Evolutionary conservation across 106 monocot genomes (phyloP).

Genomic region (Dendrobium nobile): DNA sequence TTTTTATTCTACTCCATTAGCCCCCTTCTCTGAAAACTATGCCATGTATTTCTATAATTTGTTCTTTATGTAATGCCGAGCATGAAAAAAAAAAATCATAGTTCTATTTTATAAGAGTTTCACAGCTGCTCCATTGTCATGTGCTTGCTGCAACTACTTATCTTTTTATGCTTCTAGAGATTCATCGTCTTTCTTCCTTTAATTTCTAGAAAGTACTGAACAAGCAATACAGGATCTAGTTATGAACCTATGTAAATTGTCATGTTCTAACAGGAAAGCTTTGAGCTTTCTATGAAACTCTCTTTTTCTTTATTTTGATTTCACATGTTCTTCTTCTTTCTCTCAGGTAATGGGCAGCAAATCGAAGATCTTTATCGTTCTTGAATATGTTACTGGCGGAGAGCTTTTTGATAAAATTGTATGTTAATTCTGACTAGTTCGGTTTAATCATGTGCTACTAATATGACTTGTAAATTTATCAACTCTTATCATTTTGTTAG

Average conservation of each 20-base stretch:
- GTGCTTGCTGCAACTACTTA: neutral
- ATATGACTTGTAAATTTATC: too few relatives aligned
- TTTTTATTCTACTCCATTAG: neutral
- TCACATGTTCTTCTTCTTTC: neutral
- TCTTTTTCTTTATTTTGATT: neutral
- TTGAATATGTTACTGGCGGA: conserved; percentile 85
- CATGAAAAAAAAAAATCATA: neutral
- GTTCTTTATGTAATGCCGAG: neutral
- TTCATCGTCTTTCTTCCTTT: neutral
- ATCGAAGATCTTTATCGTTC: conserved; percentile 80
- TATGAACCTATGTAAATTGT: neutral
- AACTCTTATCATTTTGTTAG: neutral
- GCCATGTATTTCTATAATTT: neutral
- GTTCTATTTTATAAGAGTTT: neutral
- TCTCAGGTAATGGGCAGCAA: conserved; percentile 92
- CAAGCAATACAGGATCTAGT: neutral
- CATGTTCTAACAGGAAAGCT: neutral
- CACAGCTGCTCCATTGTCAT: neutral
- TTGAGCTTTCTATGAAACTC: neutral
- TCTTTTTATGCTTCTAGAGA: neutral
- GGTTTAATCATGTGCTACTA: too few relatives aligned
- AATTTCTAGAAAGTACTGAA: neutral
- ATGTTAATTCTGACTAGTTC: neutral
- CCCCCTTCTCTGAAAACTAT: neutral
- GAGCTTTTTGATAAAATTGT: conserved; percentile 96